Evolutionary conservation across 306 rosid genomes (phyloP), one percentile per base, ranked within the genome.

Genomic region (Vicia villosa): DNA sequence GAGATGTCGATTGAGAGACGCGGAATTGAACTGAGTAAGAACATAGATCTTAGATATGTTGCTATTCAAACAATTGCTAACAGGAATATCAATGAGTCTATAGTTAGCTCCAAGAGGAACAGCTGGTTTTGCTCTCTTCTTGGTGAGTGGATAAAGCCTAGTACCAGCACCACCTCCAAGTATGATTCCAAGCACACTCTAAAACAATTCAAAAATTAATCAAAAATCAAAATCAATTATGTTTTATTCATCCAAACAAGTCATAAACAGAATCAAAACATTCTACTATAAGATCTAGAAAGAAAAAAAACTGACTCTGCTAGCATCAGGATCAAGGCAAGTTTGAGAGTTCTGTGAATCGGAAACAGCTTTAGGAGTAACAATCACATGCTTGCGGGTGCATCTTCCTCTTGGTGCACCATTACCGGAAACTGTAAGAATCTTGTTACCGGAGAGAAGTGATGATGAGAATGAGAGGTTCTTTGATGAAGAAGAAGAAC

Each of bases 161-260:
- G 99, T 94, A 38, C 99, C 99, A 1, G 99, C 99, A 26, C 99
- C 99, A 7, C 99, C 99, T 51, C 99, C 97, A 40, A 94, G 83
- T 74, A 94, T 94, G 52, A 94, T 87, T 11, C 99, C 97, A 52
- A 94, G 84, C 16, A 94, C 99, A 86, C 99, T 94, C 99, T 90
- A 75, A 65, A 60, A 62, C 19, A 73, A 16, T 14, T n/a, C 46
- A 77, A 42, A 28, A 57, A 24, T 28, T 24, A 3, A 24, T 24
- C 28, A 24, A 24, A 24, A 24, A 40, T 45, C 26, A 63, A 50
- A 50, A 47, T 70, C 62, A 75, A 49, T 28, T 1, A 38, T 6
- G 34, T 19, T 4, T 30, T 30, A 24, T 8, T 0, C 12, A 58
- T 34, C 22, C 12, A 56, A 56, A 28, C 20, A 56, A 56, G 38